Base-by-base conservation (phyloP, 257 asterid species). In the Anisodus tanguticus region DNA sequence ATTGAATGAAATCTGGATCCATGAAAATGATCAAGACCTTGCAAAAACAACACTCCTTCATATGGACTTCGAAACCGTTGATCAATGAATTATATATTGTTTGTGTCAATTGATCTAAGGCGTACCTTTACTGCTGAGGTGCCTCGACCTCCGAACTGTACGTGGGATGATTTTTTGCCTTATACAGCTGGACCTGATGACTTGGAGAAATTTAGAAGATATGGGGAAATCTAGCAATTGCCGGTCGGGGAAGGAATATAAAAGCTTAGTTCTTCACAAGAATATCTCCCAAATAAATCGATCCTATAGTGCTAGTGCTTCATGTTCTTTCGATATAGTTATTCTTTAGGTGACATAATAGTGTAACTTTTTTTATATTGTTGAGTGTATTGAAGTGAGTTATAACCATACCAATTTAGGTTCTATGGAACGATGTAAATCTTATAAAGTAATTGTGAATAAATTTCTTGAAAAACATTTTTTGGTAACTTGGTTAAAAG, bases 101-200 rank as follows among this genome's bases (percentile, higher is more conserved):
- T 9, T 53, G 31, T 37, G 45, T 68, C 54, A 5, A 15, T n/a
- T 69, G 67, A 67, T 55, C 79, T 31, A 82, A 49, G 67, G 9
- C 13, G 2, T 16, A 39, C 62, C 71, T 35, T 57, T 63, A 83
- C 19, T 17, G 49, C 8, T 67, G 69, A 60, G 78, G 57, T 57
- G 84, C 79, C 60, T 81, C 45, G 69, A 37, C 84, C 78, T 83
- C 51, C 77, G 70, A 83, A 79, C 51, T 72, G 26, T 76, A 55
- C 31, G 68, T 78, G 82, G 4, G 78, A 86, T 53, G 84, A 86
- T 17, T 78, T 67, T 86, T 71, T 78, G 59, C 43, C 78, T 83
- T 9, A 64, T 69, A 54, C 81, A 6, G 11, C 71, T 69, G 2
- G 9, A 43, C 26, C 43, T 0, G 57, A 82, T 68, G 58, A 82